Base-by-base conservation (phyloP, 2,329 filamentous ascomycete species). In the Lachnellula occidentalis region DNA sequence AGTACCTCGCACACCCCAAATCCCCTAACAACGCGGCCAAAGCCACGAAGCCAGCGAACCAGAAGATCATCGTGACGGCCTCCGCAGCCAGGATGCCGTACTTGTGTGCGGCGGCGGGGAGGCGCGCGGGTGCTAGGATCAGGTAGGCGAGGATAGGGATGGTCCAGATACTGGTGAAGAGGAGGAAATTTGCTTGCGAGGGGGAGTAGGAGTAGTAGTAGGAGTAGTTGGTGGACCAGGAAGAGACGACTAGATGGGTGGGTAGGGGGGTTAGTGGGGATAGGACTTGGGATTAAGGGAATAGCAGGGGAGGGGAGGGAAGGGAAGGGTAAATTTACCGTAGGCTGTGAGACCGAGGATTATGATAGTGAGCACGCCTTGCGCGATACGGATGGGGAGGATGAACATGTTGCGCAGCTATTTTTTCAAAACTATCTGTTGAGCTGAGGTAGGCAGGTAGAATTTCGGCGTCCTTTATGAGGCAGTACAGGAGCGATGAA, bases 31-130 rank as follows among this genome's bases (percentile, higher is more conserved):
- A 76, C 19, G 83, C 85, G 0, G 87, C 90, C 11, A 92, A 72
- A 0, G 90, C 89, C 61, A 95, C 85, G 64, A 90, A 87, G 6
- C 90, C 90, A 0, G 87, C 85, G 67, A 96, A 94, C 91, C 91
- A 96, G 76, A 95, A 95, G 54, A 95, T 77, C 73, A 87, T 85
- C 9, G 89, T 94, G 22, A 94, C 61, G 46, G 75, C 76, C 66
- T 95, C 88, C 34, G 89, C 76, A 1, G 66, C 83, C 17, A 92
- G 74, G 15, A 90, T 80, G 45, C 78, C 82, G 49, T 82, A 81
- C 50, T 78, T 80, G 70, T 90, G 82, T 64, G 85, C 84, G 11
- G 83, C 64, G 22, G 74, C 74, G 3, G 80, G 76, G 64, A 83
- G 75, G 71, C 83, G 85, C 43, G 80, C 73, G 1, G 88, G 88